Evolutionary conservation across 345 rosid species (phyloP), one percentile per base, ranked within the genome.

Genomic region (Eucalyptus cloeziana): DNA sequence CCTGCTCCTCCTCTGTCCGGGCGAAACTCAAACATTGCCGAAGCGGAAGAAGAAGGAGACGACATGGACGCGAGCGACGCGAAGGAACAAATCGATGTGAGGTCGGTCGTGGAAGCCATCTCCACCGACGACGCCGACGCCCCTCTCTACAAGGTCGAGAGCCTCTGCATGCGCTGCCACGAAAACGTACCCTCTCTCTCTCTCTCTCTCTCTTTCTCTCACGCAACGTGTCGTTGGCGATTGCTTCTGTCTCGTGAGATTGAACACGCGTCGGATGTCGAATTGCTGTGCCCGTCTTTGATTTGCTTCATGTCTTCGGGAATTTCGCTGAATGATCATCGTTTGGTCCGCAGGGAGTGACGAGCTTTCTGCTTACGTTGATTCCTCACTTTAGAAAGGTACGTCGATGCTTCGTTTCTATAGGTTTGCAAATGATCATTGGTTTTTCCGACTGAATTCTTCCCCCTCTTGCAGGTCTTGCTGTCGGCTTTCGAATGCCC

Each of bases 331-430:
- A 76, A 76, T 76, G 85, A 76, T 40, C 85, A 6, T 37, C 50
- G 13, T 89, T 21, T 87, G 87, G 16, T 89, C 14, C 22, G 25
- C 95, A 97, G 99, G 99, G 99, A 86, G 88, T 89, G 21, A 93
- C 95, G 24, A 95, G 96, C 92, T 93, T 97, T 89, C 91, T 97
- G 37, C 91, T 96, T 88, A 97, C 99, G 52, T 90, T 93, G 81
- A 97, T 97, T 90, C 99, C 99, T 4, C 94, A 96, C 89, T 97
- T 97, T 88, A 94, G 98, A 88, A 95, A 96, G 98, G 99, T 97
- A 88, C 85, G 45, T 49, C 83, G 71, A 62, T 49, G 27, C 25
- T 88, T 16, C 58, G 33, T 30, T 86, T n/a, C 15, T 13, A 21
- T 24, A 49, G n/a, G 51, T 30, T 47, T 31, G 58, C 85, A 11